phyloP scores from a whole-genome alignment of 2,329 filamentous ascomycete species.

The Penicillium thymicola region DNA sequence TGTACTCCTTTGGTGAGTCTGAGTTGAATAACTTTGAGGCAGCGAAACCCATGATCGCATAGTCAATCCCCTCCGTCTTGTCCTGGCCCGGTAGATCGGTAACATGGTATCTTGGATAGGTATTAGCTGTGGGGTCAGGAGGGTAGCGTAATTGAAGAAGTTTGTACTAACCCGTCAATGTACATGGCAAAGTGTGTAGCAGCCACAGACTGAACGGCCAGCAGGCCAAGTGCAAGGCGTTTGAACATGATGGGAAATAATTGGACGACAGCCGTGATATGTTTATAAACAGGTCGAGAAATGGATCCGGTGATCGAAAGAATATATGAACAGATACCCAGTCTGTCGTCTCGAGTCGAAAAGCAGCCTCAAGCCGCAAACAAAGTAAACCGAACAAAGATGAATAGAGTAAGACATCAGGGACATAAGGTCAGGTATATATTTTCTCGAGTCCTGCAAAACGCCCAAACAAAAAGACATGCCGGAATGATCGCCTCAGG shows the following conservation, averaged over 20 bases:
- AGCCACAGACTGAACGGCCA: slow-evolving; percentile 30
- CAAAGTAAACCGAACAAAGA: neutral
- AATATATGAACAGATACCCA: neutral
- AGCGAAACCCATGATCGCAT: slow-evolving; percentile 57
- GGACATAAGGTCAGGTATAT: slow-evolving; percentile 4
- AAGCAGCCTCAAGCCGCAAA: slow-evolving; percentile 7
- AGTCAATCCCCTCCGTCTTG: slow-evolving; percentile 48
- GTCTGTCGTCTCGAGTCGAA: neutral
- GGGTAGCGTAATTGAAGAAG: neutral
- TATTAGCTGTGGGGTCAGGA: neutral
- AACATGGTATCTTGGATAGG: slow-evolving; percentile 41
- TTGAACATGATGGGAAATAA: slow-evolving; percentile 24
- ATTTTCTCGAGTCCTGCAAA: neutral
- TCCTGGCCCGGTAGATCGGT: slow-evolving; percentile 32
- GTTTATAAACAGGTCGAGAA: neutral
- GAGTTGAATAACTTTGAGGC: slow-evolving; percentile 50
- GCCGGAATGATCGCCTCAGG: slow-evolving; percentile 7
- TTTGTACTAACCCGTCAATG: slow-evolving; percentile 44
- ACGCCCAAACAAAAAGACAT: neutral
- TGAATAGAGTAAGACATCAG: neutral
- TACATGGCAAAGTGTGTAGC: slow-evolving; percentile 44
- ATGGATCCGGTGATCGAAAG: neutral
- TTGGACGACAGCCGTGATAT: neutral
- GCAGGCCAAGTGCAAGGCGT: slow-evolving; percentile 25
- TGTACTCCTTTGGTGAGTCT: slow-evolving; percentile 43